A percentile compares a stretch with the other conserved stretches of the same genome.
Conservation (phyloP, 495 filamentous ascomycete genomes). For the Penicillium coffeae region DNA sequence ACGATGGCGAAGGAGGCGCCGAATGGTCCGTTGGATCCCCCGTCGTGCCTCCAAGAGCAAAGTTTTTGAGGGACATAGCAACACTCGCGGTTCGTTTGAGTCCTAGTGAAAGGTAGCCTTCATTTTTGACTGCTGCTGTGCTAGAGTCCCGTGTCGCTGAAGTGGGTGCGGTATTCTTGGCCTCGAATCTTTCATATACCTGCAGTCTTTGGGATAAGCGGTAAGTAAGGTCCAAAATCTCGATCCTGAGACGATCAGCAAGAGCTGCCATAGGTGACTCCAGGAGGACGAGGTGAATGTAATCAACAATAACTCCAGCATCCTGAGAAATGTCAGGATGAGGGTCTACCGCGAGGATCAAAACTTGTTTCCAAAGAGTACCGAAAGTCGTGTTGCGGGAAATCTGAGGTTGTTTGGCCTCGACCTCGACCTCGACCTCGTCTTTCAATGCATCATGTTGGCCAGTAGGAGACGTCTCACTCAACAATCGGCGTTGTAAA, state of each 20-base stretch:
- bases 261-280: constrained; percentile 68
- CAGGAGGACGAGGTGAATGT: constrained; percentile 70
- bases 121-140: constrained; percentile 46
- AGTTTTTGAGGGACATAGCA: constrained; percentile 65
- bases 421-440: constrained; percentile 8
- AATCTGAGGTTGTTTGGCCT: constrained; percentile 38
- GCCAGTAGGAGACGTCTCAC: constrained; percentile 18
- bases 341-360: constrained; percentile 87
- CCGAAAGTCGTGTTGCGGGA: constrained; percentile 86
- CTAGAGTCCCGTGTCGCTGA: constrained; percentile 47
- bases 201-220: constrained; percentile 48
- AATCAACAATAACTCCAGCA: constrained; percentile 76
- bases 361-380: constrained; percentile 87
- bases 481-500: constrained; percentile 43
- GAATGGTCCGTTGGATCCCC: constrained; percentile 27
- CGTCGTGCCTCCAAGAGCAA: constrained; percentile 54
- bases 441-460: constrained; percentile 13
- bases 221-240: constrained; percentile 61
- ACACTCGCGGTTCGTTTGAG: constrained; percentile 68
- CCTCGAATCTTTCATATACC: constrained; percentile 33
- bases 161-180: constrained; percentile 40
- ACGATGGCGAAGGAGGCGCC: constrained; percentile 30
- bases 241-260: constrained; percentile 69
- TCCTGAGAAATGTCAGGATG: constrained; percentile 89
- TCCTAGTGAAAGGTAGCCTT: constrained; percentile 62